Evolutionary conservation across 2,329 filamentous ascomycete species (phyloP), one percentile per base, ranked within the genome.

Genomic region (Hypoxylon sp.): DNA sequence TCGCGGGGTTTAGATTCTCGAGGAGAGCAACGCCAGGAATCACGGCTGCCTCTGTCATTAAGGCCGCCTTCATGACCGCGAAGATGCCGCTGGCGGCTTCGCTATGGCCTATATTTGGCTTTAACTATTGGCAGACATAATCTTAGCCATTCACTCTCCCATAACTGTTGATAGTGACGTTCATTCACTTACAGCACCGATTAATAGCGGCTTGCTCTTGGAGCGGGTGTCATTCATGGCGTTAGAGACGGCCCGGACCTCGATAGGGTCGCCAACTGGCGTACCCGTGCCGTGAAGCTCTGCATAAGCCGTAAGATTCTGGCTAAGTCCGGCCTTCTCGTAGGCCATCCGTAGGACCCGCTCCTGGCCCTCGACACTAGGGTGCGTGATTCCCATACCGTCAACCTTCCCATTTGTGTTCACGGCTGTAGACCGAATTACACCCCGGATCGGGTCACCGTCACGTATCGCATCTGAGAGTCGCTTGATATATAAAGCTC

Each of bases 361-460:
- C 27, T 70, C 73, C 53, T 74, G 73, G 9, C 68, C 69, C n/a
- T 68, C 39, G 8, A 25, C 39, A 60, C 74, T 69, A 51, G 79
- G 70, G 5, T 72, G 67, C 1, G 74, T 76, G 23, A 78, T 77
- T n/a, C 73, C 72, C 37, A 70, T 66, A 0, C 68, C 77, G 9
- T 70, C 66, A 2, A 70, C 69, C 32, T 74, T 72, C 8, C 75
- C 74, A 54, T 75, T 75, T 11, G 74, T 73, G 61, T 78, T 77
- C 9, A 73, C 72, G 7, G 71, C 74, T 0, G 65, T 63, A 5
- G 58, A 63, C 3, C 67, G 70, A 46, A 78, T 71, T 0, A 76
- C 70, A 19, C 71, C 74, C 3, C 75, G 68, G 32, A 78, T 74
- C 2, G 70, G 63, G 47, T 78, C 70, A 5, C 65, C 63, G 54